Evolutionary conservation across 2,329 filamentous ascomycete species (phyloP).

Genomic region (Neofusicoccum laricinum): DNA sequence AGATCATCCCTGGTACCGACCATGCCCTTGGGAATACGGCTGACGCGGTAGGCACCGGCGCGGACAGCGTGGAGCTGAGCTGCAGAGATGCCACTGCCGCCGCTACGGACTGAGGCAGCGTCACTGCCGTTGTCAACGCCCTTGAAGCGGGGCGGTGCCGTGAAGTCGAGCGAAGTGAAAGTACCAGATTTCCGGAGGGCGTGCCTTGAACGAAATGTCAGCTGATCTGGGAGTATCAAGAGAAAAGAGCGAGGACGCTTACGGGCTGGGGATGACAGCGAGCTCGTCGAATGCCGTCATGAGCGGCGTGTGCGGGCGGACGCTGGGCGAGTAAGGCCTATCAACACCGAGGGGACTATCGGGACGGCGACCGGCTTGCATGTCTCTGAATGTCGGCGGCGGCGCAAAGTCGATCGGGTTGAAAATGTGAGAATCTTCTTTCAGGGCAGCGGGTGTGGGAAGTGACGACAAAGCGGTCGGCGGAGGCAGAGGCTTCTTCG

Average conservation of each 20-base stretch:
- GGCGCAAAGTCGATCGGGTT: slow-evolving; percentile 84
- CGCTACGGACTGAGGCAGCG: slow-evolving; percentile 59
- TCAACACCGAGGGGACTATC: slow-evolving; percentile 58
- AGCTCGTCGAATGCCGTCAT: slow-evolving; percentile 85
- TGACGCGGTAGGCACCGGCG: slow-evolving; percentile 80
- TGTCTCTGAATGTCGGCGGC: slow-evolving; percentile 59
- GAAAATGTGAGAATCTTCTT: slow-evolving; percentile 71
- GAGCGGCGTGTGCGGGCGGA: slow-evolving; percentile 74
- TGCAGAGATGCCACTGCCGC: slow-evolving; percentile 73
- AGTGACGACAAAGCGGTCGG: slow-evolving; percentile 71
- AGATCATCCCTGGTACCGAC: slow-evolving; percentile 75
- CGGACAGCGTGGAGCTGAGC: slow-evolving; percentile 70
- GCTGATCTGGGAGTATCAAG: slow-evolving; percentile 14
- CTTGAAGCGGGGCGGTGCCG: slow-evolving; percentile 71
- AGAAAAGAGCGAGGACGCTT: slow-evolving; percentile 47
- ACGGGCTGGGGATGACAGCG: slow-evolving; percentile 82
- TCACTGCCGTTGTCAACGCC: slow-evolving; percentile 42
- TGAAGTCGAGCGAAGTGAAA: slow-evolving; percentile 78
- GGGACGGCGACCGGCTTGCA: slow-evolving; percentile 62
- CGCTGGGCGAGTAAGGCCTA: slow-evolving; percentile 69
- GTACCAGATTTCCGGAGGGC: slow-evolving; percentile 72
- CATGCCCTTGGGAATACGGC: slow-evolving; percentile 74
- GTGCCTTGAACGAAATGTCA: slow-evolving; percentile 51
- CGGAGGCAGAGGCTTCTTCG: slow-evolving; percentile 65
- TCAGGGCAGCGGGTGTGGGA: slow-evolving; percentile 81